phyloP scores from a whole-genome alignment of 345 rosid species.

The Eucalyptus cloeziana region DNA sequence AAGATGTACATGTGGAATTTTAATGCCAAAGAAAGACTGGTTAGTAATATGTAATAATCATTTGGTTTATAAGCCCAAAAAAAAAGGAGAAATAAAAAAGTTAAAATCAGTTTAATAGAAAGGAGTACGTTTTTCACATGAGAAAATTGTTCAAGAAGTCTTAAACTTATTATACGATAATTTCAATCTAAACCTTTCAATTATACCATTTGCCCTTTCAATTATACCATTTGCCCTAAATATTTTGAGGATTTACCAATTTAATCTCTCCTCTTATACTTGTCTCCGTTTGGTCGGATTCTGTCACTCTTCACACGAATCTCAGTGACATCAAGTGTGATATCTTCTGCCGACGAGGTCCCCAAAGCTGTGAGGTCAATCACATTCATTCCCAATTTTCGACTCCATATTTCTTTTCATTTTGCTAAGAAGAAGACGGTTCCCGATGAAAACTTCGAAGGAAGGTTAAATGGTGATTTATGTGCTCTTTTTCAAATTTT shows the following conservation, averaged over 20 bases:
- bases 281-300: constrained; percentile 17
- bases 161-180: no score
- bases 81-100: background rate
- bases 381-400: background rate
- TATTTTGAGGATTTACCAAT: background rate
- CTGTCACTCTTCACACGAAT: constrained; percentile 87
- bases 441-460: background rate
- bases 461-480: background rate
- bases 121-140: background rate
- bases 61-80: background rate
- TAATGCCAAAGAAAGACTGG: background rate
- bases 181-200: no score
- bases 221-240: background rate
- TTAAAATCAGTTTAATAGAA: background rate
- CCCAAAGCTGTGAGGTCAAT: constrained; percentile 70
- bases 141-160: no score
- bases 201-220: no score
- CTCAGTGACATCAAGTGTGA: constrained; percentile 96
- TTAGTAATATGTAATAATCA: background rate
- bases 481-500: background rate
- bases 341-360: constrained; percentile 80
- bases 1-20: background rate
- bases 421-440: background rate
- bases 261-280: background rate
- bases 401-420: background rate